A percentile compares a stretch with the other conserved stretches of the same genome.
These are phyloP conservation scores for Ustulina deusta DNA, from an alignment of 2,329 filamentous ascomycete genomes.

Conservation along the genomic window DNA sequence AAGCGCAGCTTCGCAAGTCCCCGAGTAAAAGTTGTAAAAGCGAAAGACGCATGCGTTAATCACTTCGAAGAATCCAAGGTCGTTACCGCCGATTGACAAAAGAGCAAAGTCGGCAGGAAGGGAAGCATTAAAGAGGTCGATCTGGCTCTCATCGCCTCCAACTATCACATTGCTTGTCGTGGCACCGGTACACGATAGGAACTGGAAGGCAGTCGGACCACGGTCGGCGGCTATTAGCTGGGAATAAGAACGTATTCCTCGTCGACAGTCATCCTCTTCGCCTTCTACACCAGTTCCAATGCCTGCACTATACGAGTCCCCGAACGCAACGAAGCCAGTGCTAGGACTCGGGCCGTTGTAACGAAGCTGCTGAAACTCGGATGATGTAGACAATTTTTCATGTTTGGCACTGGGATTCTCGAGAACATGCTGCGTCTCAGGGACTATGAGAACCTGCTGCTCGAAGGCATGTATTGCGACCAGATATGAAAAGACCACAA, in stretches of 20 bases:
- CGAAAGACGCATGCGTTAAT: slow-evolving; percentile 64
- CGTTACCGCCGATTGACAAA: slow-evolving; percentile 62
- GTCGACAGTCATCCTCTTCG: slow-evolving; percentile 57
- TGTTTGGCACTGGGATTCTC: slow-evolving; percentile 3
- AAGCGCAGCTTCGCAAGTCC: slow-evolving; percentile 58
- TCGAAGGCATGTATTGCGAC: slow-evolving; percentile 10
- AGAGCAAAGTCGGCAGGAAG: slow-evolving; percentile 57
- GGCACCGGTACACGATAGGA: slow-evolving; percentile 62
- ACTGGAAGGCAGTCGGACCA: slow-evolving; percentile 54
- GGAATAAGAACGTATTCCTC: slow-evolving; percentile 57
- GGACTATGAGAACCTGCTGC: slow-evolving; percentile 23
- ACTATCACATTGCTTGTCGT: slow-evolving; percentile 56
- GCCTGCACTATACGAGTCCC: slow-evolving; percentile 62
- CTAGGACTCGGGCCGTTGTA: neutral
- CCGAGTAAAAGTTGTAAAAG: slow-evolving; percentile 62
- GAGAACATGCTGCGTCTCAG: slow-evolving; percentile 39
- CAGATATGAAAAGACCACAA: slow-evolving; percentile 3
- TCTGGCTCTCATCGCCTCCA: slow-evolving; percentile 54
- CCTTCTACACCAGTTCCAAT: slow-evolving; percentile 60
- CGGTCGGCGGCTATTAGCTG: slow-evolving; percentile 55
- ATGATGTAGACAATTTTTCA: slow-evolving; percentile 23
- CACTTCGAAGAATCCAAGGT: slow-evolving; percentile 63
- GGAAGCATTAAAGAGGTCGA: slow-evolving; percentile 57
- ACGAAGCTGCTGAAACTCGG: slow-evolving; percentile 4
- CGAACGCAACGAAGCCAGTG: slow-evolving; percentile 57